phyloP scores from a whole-genome alignment of 768 basidiomycete species.

The Trametes villosa region DNA sequence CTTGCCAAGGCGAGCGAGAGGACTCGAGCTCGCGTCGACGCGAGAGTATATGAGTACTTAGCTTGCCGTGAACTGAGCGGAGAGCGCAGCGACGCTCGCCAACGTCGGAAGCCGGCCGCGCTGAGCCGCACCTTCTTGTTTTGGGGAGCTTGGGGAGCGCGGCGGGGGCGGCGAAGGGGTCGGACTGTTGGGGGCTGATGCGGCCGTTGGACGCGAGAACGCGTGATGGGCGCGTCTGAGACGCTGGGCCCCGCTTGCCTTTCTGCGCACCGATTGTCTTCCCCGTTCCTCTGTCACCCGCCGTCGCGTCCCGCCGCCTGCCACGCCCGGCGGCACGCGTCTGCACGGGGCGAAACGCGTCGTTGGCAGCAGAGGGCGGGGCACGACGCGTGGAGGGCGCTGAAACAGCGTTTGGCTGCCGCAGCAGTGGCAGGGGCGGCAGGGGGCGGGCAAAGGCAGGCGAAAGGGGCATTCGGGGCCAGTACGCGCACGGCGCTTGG shows the following conservation, averaged over 20 bases:
- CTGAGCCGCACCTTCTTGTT: background rate
- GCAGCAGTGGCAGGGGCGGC: background rate
- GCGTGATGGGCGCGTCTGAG: conserved; percentile 12
- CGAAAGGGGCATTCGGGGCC: conserved; percentile 6
- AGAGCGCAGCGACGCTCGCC: background rate
- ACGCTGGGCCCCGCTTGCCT: conserved; percentile 11
- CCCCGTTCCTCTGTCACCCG: background rate
- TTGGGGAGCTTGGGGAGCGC: background rate
- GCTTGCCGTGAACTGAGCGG: background rate
- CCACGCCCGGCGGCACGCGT: background rate
- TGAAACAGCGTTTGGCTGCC: background rate
- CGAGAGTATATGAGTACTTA: too few relatives aligned
- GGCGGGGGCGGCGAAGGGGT: background rate
- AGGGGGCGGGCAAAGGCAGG: background rate
- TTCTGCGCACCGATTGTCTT: conserved; percentile 10
- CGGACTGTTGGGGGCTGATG: conserved; percentile 10
- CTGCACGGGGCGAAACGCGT: background rate
- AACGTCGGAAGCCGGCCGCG: background rate
- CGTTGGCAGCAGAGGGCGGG: background rate
- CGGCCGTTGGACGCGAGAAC: conserved; percentile 23
- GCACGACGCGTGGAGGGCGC: background rate
- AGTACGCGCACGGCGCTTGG: conserved; percentile 10
- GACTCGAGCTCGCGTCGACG: too few relatives aligned
- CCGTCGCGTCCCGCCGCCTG: conserved; percentile 1
- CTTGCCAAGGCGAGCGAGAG: too few relatives aligned